Base-by-base conservation (phyloP, 768 basidiomycete genomes). In the Galerina sulciceps region DNA sequence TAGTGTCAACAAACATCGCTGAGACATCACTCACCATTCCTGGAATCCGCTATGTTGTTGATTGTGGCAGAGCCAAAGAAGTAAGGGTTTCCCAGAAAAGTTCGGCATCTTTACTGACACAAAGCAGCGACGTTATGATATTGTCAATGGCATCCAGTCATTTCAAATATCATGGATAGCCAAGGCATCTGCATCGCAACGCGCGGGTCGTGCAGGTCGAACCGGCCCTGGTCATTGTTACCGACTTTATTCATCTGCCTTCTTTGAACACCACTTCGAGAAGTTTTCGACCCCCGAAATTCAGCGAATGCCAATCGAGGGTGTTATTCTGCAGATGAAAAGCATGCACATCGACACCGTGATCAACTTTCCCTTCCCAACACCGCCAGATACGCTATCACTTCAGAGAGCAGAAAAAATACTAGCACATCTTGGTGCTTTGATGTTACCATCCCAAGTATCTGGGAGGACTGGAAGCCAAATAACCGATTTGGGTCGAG, bases 141-240 rank as follows among this genome's bases (percentile, higher is more conserved):
- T 84, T 6, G 71, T 79, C 9, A 93, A 81, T 60, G 91, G 94
- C 20, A 90, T 99, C 20, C 95, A 99, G 75, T 83, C 93, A 8
- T 99, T 96, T 77, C 88, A 90, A 69, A 85, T 99, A 43, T 86
- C 85, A 54, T 99, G 96, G 96, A 87, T 91, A 61, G 94, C 94
- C 14, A 98, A 98, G 70, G 94, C 96, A 2, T 96, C 95, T 2
- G 94, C 95, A 0, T 84, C 92, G 1, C 97, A 99, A 69, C 84
- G 97, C 59, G 89, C 97, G 3, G 97, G 97, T 69, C 90, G 97
- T 69, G 97, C 97, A 0, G 97, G 97, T 10, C 93, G 97, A 59
- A 98, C 94, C 13, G 96, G 97, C 3, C 96, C 97, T 13, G 97
- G 97, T 23, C 97, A 99, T 73, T 99, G 97, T 74, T 99, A 99